phyloP scores from a whole-genome alignment of 2,329 filamentous ascomycete species.

The Colletotrichum scovillei region DNA sequence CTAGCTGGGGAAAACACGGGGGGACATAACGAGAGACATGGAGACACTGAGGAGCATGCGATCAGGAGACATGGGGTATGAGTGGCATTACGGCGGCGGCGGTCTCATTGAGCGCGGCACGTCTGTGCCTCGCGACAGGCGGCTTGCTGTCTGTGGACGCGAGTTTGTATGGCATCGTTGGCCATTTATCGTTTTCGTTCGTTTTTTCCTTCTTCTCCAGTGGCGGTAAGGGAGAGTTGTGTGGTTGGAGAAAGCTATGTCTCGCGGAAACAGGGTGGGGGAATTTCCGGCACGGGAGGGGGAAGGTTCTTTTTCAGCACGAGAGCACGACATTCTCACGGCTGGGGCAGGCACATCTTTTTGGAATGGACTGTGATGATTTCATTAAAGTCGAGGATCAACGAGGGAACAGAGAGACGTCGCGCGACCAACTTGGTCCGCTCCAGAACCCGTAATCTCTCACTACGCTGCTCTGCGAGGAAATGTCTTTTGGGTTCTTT shows the following conservation, averaged over 20 bases:
- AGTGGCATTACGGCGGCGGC: constrained; percentile 18
- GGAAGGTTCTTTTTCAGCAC: constrained; percentile 16
- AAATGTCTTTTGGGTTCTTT: background rate
- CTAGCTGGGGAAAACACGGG: constrained; percentile 1
- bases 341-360: constrained; percentile 28
- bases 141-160: constrained; percentile 23
- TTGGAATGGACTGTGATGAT: constrained; percentile 34
- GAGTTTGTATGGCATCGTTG: constrained; percentile 39
- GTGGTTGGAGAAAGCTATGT: constrained; percentile 3
- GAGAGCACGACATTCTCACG: constrained; percentile 36
- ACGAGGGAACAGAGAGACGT: constrained; percentile 6
- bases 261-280: background rate
- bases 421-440: background rate
- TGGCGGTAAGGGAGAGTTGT: background rate
- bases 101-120: constrained; percentile 18
- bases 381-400: constrained; percentile 17
- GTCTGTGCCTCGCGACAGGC: background rate
- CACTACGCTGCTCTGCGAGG: background rate
- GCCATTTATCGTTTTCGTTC: constrained; percentile 31
- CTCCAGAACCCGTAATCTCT: background rate
- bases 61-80: constrained; percentile 7
- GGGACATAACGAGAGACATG: constrained; percentile 10
- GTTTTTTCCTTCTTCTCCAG: constrained; percentile 38
- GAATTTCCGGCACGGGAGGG: constrained; percentile 1
- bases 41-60: background rate